Conservation (phyloP, 2,329 filamentous ascomycete species). For the Beauveria sp. region DNA sequence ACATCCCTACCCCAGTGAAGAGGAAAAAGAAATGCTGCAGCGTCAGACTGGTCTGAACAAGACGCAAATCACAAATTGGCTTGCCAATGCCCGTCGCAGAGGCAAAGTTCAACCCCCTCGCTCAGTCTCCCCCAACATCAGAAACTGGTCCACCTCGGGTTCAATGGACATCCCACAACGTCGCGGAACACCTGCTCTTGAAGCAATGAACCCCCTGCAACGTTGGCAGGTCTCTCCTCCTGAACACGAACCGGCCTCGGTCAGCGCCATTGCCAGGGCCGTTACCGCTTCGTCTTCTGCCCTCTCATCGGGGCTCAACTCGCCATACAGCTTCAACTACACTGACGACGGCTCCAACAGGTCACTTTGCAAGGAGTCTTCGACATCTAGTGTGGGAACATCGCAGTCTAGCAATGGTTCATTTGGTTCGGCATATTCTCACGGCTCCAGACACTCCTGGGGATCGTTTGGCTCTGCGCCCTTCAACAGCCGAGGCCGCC, state of each 20-base stretch:
- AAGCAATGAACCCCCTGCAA: conserved; percentile 49
- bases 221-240: conserved; percentile 53
- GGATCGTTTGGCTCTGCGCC: conserved; percentile 41
- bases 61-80: conserved; percentile 84
- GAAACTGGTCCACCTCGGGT: conserved; percentile 47
- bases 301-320: conserved; percentile 47
- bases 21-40: conserved; percentile 75
- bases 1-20: conserved; percentile 82
- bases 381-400: conserved; percentile 52
- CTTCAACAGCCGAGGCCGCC: conserved; percentile 36
- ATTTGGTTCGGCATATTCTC: conserved; percentile 51
- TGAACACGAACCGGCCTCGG: conserved; percentile 52
- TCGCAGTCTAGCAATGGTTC: conserved; percentile 53
- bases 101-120: conserved; percentile 67
- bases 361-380: conserved; percentile 52
- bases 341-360: conserved; percentile 54
- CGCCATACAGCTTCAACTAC: conserved; percentile 48
- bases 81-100: conserved; percentile 79
- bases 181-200: conserved; percentile 45
- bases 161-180: conserved; percentile 68
- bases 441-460: conserved; percentile 49
- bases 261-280: conserved; percentile 50
- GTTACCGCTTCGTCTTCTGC: conserved; percentile 46
- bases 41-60: conserved; percentile 72
- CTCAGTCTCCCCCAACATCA: conserved; percentile 61